Evolutionary conservation across 2,329 filamentous ascomycete genomes (phyloP), one percentile per base, ranked within the genome.

Genomic region (Xylaria sp.): DNA sequence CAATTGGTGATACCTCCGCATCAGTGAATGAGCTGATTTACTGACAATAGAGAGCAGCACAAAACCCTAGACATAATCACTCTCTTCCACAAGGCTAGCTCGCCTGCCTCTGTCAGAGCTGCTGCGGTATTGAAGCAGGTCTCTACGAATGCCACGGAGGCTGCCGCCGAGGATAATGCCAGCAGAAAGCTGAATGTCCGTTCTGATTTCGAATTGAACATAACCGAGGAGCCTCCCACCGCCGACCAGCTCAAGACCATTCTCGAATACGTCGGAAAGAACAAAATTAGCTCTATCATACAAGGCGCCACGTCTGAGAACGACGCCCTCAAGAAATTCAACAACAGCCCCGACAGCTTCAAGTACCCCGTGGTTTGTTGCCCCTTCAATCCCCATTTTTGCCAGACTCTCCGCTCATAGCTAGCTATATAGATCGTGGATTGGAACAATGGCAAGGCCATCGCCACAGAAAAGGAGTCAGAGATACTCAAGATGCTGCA

Each of bases 61-160:
- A 94, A 93, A 85, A 87, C 91, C 73, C 87, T 93, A 81, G 94
- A 98, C 84, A 93, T 97, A 73, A 89, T 98, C 79, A 98, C 95
- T 69, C 90, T 99, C 85, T 99, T 98, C 86, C 94, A 98, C 87
- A 92, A 93, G 81, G 88, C 95, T 66, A 87, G 85, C 75, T 87
- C 88, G 62, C 88, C 91, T 24, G 86, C 91, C 71, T 98, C 94
- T 3, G 84, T 88, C 59, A 89, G 91, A 68, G 91, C 92, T 36
- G 88, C 91, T 69, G 90, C 88, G 50, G 83, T 97, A 61, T 88
- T 98, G 69, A 97, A 96, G 83, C 90, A 95, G 81, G 87, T 89
- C 36, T 92, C 92, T 30, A 90, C 91, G 56, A 89, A 88, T 56
- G 89, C 93, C 12, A 80, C 87, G 36, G 85, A 89, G 68, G 85